These are phyloP conservation scores for Yamadazyma triangularis DNA, from an alignment of 1,139 yeast species.

Conservation along the genomic window DNA sequence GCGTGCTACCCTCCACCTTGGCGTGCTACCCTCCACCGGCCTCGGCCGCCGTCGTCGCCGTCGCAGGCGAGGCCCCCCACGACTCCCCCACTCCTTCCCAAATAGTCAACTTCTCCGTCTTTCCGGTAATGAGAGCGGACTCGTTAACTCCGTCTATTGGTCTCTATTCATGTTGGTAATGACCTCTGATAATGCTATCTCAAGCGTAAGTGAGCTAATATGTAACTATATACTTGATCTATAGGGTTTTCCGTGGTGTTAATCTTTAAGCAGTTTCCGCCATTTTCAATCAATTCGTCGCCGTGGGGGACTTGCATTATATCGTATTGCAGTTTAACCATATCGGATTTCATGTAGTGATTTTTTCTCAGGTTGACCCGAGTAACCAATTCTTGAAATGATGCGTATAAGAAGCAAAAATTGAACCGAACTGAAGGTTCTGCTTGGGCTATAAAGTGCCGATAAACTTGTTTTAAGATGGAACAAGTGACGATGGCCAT, in stretches of 20 bases:
- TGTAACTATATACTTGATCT: constrained; percentile 10
- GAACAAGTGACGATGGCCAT: constrained; percentile 73
- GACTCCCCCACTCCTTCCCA: no score
- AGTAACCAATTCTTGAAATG: constrained; percentile 52
- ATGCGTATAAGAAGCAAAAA: constrained; percentile 65
- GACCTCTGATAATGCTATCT: neutral
- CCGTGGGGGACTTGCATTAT: constrained; percentile 67
- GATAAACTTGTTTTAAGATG: constrained; percentile 67
- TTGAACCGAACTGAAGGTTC: constrained; percentile 35
- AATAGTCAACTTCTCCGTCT: no score
- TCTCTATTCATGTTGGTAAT: no score
- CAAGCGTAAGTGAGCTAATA: neutral
- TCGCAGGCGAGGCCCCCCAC: no score
- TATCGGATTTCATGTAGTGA: constrained; percentile 83
- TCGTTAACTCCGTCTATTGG: no score
- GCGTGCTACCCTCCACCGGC: no score
- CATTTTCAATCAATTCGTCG: constrained; percentile 31
- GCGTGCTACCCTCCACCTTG: no score
- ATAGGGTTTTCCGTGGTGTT: constrained; percentile 41
- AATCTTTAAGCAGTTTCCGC: constrained; percentile 33
- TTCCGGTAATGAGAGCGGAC: no score
- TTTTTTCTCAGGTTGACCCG: constrained; percentile 61
- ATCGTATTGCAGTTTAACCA: constrained; percentile 76
- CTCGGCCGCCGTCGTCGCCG: no score
- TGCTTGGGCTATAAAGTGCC: constrained; percentile 48